Evolutionary conservation across 2,329 filamentous ascomycete genomes (phyloP).

Genomic region (Teratosphaeria zuluensis): DNA sequence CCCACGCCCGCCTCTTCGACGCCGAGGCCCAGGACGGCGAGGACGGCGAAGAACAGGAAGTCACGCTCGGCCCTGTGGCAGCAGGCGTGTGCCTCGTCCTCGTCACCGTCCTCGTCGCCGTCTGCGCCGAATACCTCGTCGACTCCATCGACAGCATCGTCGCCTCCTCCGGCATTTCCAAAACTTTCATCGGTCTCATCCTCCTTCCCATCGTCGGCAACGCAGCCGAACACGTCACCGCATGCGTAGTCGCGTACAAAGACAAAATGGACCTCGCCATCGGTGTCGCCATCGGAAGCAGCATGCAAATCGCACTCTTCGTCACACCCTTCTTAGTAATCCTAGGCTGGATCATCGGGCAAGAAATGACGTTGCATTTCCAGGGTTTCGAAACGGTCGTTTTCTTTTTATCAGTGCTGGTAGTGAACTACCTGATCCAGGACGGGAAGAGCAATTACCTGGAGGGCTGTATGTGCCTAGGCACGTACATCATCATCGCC

Average conservation of each 20-base stretch:
- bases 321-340: constrained; percentile 50
- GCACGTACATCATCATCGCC: constrained; percentile 50
- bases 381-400: constrained; percentile 82
- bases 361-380: constrained; percentile 63
- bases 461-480: constrained; percentile 57
- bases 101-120: constrained; percentile 39
- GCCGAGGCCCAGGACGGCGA: constrained; percentile 25
- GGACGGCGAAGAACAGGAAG: constrained; percentile 23
- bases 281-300: constrained; percentile 45
- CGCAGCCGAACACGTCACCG: constrained; percentile 47
- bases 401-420: constrained; percentile 72
- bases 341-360: constrained; percentile 45
- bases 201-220: constrained; percentile 49
- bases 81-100: constrained; percentile 38
- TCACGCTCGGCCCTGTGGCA: constrained; percentile 36
- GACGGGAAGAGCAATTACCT: constrained; percentile 82
- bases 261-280: constrained; percentile 50
- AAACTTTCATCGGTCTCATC: constrained; percentile 49
- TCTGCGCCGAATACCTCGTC: constrained; percentile 46
- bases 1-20: constrained; percentile 40
- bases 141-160: constrained; percentile 47
- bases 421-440: constrained; percentile 79
- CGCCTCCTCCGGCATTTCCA: constrained; percentile 40
- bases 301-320: constrained; percentile 48
- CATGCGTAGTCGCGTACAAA: constrained; percentile 46